Base-by-base conservation (phyloP, 2,329 filamentous ascomycete species). In the Penicillium thymicola region DNA sequence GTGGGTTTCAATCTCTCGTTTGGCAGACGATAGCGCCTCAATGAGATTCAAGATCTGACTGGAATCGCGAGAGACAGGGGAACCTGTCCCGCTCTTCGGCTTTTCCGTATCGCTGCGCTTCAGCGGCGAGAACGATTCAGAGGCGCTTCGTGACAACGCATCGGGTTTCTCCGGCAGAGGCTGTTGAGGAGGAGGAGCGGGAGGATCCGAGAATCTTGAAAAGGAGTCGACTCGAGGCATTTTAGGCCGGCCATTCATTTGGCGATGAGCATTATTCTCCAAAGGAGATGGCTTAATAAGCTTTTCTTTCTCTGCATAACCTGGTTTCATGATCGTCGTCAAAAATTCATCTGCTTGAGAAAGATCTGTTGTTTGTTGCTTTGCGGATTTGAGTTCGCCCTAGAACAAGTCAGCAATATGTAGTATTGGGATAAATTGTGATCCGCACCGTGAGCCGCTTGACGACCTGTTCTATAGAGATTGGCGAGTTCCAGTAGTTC, bases 101-200 rank as follows among this genome's bases (percentile, higher is more conserved):
- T 88, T 85, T 62, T 96, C 91, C 0, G 89, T 92, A 27, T 89
- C 86, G 5, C 82, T 82, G 54, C 92, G 84, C 70, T 90, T 92
- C 30, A 96, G 74, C 0, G 90, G 85, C 23, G 73, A 70, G 28
- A 72, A 68, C 2, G 76, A 75, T 18, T 79, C 71, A 18, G 77
- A 42, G 72, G 75, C 66, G 76, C 81, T 55, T 74, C 79, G 72
- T 16, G 69, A 66, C 27, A 65, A 65, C 16, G 82, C 85, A 73
- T 96, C 91, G 0, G 93, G 93, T 72, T 97, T 97, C 70, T 97
- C 92, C 1, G 93, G 93, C 6, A 97, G 79, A 14, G 93, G 93
- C 65, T 96, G 92, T 65, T 96, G 92, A 28, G 93, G 93, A 27
- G 93, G 93, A 8, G 93, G 93, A 23, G 92, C 93, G 4, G 93